Conservation (phyloP, 768 basidiomycete species). For the Artomyces pyxidatus region DNA sequence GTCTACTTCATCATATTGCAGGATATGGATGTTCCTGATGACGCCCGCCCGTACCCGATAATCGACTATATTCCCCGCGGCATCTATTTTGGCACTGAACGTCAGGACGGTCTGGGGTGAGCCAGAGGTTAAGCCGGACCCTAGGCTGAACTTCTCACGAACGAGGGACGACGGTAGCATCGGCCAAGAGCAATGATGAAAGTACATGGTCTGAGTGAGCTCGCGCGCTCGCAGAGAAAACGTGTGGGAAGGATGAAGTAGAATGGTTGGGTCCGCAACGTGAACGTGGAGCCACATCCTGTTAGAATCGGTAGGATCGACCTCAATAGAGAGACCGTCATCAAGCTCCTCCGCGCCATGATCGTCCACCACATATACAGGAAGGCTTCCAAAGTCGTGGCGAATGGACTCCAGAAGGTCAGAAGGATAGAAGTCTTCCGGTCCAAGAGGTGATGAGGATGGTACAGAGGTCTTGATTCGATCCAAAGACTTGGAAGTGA, state of each 20-base stretch:
- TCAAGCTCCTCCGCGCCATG: constrained; percentile 76
- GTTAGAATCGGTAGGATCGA: constrained; percentile 48
- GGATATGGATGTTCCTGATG: constrained; percentile 53
- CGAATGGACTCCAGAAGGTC: constrained; percentile 68
- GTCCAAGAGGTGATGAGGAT: constrained; percentile 29
- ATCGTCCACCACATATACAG: constrained; percentile 87
- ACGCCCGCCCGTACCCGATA: constrained; percentile 63
- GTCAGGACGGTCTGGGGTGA: constrained; percentile 56
- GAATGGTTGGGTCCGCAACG: constrained; percentile 83
- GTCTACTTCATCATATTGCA: constrained; percentile 69
- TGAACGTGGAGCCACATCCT: constrained; percentile 82
- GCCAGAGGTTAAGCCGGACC: constrained; percentile 24
- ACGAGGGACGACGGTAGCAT: constrained; percentile 64
- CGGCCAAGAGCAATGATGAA: constrained; percentile 51
- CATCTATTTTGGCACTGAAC: constrained; percentile 68
- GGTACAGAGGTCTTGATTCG: neutral
- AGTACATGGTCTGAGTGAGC: constrained; percentile 51
- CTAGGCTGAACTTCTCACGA: constrained; percentile 44
- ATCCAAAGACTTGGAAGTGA: neutral
- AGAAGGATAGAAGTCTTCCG: constrained; percentile 51
- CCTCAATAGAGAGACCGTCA: constrained; percentile 84
- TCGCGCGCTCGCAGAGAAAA: constrained; percentile 51
- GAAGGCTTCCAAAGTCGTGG: constrained; percentile 77
- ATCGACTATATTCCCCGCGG: constrained; percentile 58
- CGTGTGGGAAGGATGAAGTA: constrained; percentile 63